Base-by-base conservation (phyloP, 495 filamentous ascomycete species). In the Penicillium cinerascens region DNA sequence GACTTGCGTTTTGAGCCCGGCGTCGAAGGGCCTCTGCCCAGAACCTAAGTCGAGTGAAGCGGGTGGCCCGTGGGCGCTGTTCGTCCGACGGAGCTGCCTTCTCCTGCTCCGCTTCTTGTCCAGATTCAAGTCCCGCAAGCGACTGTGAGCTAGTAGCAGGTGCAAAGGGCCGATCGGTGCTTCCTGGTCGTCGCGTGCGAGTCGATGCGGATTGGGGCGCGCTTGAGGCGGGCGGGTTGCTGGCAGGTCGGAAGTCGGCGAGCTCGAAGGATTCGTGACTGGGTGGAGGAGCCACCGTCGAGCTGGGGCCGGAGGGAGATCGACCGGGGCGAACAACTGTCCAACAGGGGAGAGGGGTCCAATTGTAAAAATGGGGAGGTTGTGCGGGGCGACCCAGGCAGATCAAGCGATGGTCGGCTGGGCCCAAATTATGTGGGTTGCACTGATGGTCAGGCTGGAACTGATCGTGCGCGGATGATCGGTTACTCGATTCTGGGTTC, bases 21-120 rank as follows among this genome's bases (percentile, higher is more conserved):
- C 51, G 58, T 49, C 52, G 64, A 58, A 77, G 71, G 45, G 72
- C 71, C 55, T 74, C 64, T 13, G 59, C 54, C 72, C 73, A 77
- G 53, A 66, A 69, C 33, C 58, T 62, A 27, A 76, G 60, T 52
- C 54, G 49, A 43, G 63, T 56, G n/a, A 56, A 57, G 42, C 57
- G 56, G 44, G 38, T 29, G 25, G 37, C 59, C 40, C 45, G 45
- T 21, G 42, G 61, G 46, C 42, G 49, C 26, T 57, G 47, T n/a
- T 51, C n/a, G n/a, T n/a, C 45, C 4, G 40, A 41, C 13, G 43
- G 47, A 6, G 33, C 25, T 44, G 42, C 35, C 38, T 66, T 61
- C 58, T 64, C 63, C 46, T 50, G 50, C 10, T 50, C 49, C 16
- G 8, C 23, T 22, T 43, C 35, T 16, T 17, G 9, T 15, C 26